These are phyloP conservation scores for Beauveria rudraprayagi DNA, from an alignment of 2,329 filamentous ascomycete genomes.

Conservation along the genomic window DNA sequence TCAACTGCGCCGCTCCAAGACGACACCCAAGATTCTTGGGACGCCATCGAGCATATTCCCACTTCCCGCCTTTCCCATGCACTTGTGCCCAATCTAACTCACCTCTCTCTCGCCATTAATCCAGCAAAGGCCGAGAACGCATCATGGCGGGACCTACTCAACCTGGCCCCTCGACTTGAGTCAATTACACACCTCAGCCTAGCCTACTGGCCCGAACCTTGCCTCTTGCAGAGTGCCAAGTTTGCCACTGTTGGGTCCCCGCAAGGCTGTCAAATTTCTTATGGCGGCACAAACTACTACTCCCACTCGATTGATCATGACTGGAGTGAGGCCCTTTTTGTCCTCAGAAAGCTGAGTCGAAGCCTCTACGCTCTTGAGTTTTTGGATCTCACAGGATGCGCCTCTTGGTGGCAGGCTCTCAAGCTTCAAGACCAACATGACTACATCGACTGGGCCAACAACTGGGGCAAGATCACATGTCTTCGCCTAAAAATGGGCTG, in stretches of 20 bases:
- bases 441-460: constrained; percentile 44
- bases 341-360: constrained; percentile 47
- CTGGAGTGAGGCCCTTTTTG: constrained; percentile 49
- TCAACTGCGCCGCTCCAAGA: constrained; percentile 15
- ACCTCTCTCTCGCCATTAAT: constrained; percentile 48
- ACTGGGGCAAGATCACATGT: constrained; percentile 44
- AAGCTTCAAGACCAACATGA: constrained; percentile 34
- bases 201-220: constrained; percentile 54
- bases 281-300: constrained; percentile 48
- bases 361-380: constrained; percentile 51
- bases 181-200: constrained; percentile 53
- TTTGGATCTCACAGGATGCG: constrained; percentile 53
- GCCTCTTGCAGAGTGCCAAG: constrained; percentile 46
- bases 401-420: constrained; percentile 45
- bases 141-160: constrained; percentile 52
- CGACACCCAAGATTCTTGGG: constrained; percentile 46
- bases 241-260: constrained; percentile 38
- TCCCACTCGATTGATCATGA: constrained; percentile 51
- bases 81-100: constrained; percentile 50
- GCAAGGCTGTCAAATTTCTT: constrained; percentile 37
- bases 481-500: constrained; percentile 40
- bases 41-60: constrained; percentile 27
- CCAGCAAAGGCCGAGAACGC: constrained; percentile 26
- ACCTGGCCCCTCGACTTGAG: constrained; percentile 43
- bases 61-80: constrained; percentile 23